Conservation (phyloP, 305 asterid genomes). For the Solanum chacoense region DNA sequence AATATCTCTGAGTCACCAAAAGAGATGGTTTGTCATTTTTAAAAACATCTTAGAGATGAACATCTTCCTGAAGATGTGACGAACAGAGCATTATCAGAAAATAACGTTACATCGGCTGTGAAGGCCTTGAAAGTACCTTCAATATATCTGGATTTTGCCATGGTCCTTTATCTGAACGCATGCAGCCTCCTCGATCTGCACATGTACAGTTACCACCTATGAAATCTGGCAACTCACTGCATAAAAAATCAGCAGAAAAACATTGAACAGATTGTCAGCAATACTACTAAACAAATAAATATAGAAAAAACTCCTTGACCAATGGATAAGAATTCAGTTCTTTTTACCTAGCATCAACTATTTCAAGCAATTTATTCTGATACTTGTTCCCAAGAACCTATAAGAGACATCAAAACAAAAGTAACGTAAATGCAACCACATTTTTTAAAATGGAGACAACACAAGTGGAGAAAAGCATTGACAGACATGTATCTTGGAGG, state of each 20-base stretch:
- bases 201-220: slow-evolving; percentile 84
- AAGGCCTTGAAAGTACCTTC: slow-evolving; percentile 23
- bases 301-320: background rate
- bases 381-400: slow-evolving; percentile 91
- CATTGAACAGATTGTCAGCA: background rate
- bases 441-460: background rate
- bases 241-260: slow-evolving; percentile 3
- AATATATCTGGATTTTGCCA: slow-evolving; percentile 90
- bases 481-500: slow-evolving; percentile 94
- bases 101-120: background rate
- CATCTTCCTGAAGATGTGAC: background rate
- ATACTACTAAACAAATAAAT: background rate
- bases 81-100: background rate
- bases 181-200: slow-evolving; percentile 85
- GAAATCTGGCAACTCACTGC: slow-evolving; percentile 91
- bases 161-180: slow-evolving; percentile 97
- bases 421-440: background rate
- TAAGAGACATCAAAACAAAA: slow-evolving; percentile 5
- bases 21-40: background rate
- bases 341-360: slow-evolving; percentile 71
- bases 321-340: background rate
- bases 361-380: slow-evolving; percentile 79
- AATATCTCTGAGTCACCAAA: background rate
- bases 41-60: background rate
- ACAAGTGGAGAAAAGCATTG: slow-evolving; percentile 4